These are phyloP conservation scores for Colletotrichum coccodes DNA, from an alignment of 2,329 filamentous ascomycete species.

Conservation along the genomic window DNA sequence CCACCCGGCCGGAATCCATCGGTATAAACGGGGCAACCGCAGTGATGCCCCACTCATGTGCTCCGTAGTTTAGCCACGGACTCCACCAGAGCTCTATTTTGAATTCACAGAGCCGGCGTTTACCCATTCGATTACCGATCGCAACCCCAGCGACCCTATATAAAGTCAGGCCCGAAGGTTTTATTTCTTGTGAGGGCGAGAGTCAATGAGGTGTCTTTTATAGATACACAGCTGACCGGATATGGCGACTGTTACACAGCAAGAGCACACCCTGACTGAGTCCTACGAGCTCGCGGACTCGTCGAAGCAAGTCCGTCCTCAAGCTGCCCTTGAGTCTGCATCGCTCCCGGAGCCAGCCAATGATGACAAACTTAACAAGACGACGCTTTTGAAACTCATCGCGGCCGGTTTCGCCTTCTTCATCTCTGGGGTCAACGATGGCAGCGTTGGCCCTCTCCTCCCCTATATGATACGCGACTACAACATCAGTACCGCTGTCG, in stretches of 20 bases:
- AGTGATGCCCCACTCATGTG: no score
- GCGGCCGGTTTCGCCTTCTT: conserved; percentile 72
- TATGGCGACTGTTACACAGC: conserved; percentile 18
- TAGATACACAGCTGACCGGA: not conserved
- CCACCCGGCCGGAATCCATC: not conserved
- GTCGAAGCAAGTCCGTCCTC: not conserved
- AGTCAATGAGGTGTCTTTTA: not conserved
- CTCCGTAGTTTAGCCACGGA: not conserved
- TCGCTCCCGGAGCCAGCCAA: not conserved
- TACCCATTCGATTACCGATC: not conserved
- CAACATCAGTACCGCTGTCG: conserved; percentile 59
- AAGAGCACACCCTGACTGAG: not conserved
- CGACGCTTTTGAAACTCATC: conserved; percentile 56
- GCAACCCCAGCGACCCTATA: not conserved
- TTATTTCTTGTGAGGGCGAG: no score
- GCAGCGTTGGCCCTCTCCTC: conserved; percentile 70
- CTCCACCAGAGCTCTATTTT: no score
- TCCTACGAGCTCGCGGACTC: conserved; percentile 4
- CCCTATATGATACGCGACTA: conserved; percentile 71
- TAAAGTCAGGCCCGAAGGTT: no score
- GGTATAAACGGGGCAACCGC: not conserved
- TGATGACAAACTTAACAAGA: conserved; percentile 33
- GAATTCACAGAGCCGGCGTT: not conserved
- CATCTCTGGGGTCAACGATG: conserved; percentile 73
- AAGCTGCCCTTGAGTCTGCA: not conserved